Conservation (phyloP, 306 rosid species). For the Cucumis hystrix region DNA sequence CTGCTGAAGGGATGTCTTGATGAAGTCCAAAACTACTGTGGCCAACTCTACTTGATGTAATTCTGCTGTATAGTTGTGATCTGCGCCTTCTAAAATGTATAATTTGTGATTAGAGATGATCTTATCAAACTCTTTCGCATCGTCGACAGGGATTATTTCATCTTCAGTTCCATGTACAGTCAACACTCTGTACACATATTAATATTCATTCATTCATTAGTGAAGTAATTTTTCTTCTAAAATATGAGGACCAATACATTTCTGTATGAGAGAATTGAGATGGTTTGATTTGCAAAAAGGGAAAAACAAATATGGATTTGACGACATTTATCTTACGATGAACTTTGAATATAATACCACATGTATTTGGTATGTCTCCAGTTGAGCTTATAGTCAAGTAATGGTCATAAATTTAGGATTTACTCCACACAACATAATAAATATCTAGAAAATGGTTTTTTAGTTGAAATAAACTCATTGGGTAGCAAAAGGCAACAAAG, state of each 20-base stretch:
- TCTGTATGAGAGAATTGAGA: neutral
- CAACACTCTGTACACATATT: constrained; percentile 32
- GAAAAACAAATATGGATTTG: neutral
- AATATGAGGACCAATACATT: neutral
- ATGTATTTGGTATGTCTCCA: neutral
- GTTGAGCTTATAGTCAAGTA: neutral
- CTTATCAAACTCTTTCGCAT: constrained; percentile 53
- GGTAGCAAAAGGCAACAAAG: neutral
- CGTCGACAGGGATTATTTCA: constrained; percentile 29
- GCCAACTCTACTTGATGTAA: constrained; percentile 37
- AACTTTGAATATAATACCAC: neutral
- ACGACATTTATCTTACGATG: neutral
- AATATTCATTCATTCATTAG: neutral
- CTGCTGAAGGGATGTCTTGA: constrained; percentile 29
- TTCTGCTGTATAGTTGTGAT: constrained; percentile 30
- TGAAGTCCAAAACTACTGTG: constrained; percentile 25
- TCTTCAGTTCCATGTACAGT: constrained; percentile 60
- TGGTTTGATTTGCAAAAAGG: neutral
- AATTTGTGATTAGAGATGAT: constrained; percentile 56
- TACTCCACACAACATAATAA: neutral
- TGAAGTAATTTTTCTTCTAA: neutral
- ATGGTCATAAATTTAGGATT: neutral
- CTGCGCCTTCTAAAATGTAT: constrained; percentile 46
- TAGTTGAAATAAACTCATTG: neutral
- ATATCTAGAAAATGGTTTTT: too few relatives aligned